phyloP scores from a whole-genome alignment of 1,284 basidiomycete genomes.

The Exsudoporus floridanus region DNA sequence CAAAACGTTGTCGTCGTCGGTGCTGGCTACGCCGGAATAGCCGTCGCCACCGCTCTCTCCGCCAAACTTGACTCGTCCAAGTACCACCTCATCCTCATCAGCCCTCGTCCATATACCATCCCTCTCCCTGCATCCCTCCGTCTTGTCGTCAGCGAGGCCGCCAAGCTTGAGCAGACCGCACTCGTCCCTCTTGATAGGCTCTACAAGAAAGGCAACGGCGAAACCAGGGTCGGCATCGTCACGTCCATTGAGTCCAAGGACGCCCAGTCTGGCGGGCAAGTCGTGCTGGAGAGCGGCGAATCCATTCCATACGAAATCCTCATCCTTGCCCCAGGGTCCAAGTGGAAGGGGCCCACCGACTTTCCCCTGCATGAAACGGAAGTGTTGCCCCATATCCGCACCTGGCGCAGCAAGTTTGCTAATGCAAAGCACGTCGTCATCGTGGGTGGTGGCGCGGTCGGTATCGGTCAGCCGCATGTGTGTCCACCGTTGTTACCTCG shows the following conservation, averaged over 20 bases:
- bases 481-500: neutral
- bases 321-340: conserved; percentile 56
- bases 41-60: conserved; percentile 37
- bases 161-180: conserved; percentile 40
- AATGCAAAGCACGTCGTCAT: conserved; percentile 52
- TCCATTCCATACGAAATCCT: conserved; percentile 51
- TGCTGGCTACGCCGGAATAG: conserved; percentile 40
- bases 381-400: conserved; percentile 39
- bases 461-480: conserved; percentile 45
- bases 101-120: conserved; percentile 39
- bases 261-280: conserved; percentile 40
- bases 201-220: conserved; percentile 47
- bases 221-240: conserved; percentile 46
- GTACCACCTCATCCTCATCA: conserved; percentile 43
- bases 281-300: conserved; percentile 51
- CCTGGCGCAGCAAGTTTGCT: conserved; percentile 48
- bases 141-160: conserved; percentile 38
- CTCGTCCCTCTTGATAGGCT: conserved; percentile 48
- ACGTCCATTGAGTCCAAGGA: conserved; percentile 42
- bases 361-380: conserved; percentile 46
- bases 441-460: conserved; percentile 64
- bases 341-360: conserved; percentile 51
- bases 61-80: conserved; percentile 38
- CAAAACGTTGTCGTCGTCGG: conserved; percentile 44
- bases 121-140: conserved; percentile 42